Evolutionary conservation across 192 early-diverging fungal genomes (phyloP).

Genomic region (Backusella morwellensis): DNA sequence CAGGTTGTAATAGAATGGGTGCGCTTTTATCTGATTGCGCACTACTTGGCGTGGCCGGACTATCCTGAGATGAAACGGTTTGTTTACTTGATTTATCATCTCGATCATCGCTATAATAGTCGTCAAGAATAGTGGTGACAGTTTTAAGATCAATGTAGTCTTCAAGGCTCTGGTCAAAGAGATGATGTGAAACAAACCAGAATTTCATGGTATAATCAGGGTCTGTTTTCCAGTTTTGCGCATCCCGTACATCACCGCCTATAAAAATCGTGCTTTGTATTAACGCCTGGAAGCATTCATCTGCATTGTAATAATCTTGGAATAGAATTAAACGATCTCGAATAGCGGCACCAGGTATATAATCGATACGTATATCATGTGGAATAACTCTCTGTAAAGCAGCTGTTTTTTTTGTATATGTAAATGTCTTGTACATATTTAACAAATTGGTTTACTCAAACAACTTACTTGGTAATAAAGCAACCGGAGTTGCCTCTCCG

Average conservation of each 20-base stretch:
- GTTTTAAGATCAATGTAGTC: not conserved
- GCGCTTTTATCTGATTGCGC: not conserved
- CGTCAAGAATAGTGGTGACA: not conserved
- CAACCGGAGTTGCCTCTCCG: not conserved
- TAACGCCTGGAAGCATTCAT: constrained; percentile 28
- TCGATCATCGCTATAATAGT: not conserved
- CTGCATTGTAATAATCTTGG: constrained; percentile 28
- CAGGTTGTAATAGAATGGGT: not conserved
- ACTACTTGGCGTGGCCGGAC: not conserved
- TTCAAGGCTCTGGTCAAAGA: constrained; percentile 5
- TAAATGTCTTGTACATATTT: too few relatives aligned
- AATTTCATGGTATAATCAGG: constrained; percentile 16
- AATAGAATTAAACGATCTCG: constrained; percentile 37
- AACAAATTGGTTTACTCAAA: not conserved
- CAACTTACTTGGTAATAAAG: constrained; percentile 24
- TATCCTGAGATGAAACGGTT: not conserved
- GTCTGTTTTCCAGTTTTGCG: constrained; percentile 23
- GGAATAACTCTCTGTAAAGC: constrained; percentile 27
- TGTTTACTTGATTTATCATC: not conserved
- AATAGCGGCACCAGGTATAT: constrained; percentile 20
- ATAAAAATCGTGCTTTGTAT: constrained; percentile 18
- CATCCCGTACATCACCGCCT: constrained; percentile 25
- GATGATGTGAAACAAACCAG: constrained; percentile 31
- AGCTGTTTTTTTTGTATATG: constrained; percentile 9
- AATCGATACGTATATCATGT: constrained; percentile 35